Base-by-base conservation (phyloP, 345 rosid genomes). In the Rhodamnia rubescens region DNA sequence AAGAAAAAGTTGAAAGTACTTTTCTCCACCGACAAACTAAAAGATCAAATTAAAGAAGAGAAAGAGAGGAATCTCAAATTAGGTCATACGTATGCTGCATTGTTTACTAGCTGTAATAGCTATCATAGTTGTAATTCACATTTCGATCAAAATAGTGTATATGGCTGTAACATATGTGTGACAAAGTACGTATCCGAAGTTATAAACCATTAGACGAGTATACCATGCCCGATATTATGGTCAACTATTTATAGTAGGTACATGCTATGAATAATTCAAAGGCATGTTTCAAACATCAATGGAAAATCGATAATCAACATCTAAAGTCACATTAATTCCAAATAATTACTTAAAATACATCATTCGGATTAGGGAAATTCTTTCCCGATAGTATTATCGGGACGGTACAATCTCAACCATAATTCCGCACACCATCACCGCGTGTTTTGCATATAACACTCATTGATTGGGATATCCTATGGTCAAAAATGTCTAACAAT, bases 111-210 rank as follows among this genome's bases (percentile, higher is more conserved):
- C 75, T 1, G 1, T 32, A 15, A 29, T 29, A 16, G 42, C 75
- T 15, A 64, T 32, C 12, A 16, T 3, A 32, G 12, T 64, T 64
- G 12, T 32, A 64, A 64, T 64, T 32, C 21, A 3, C 44, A 32
- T 16, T 16, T 29, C 75, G 32, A 64, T 32, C 44, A 16, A 29
- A 16, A 64, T 64, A 24, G 24, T 64, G 18, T 20, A 8, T 20
- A 18, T 32, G 16, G 24, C 47, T 1, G 32, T 18, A 32, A 18
- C 24, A 69, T 64, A 64, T 16, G 2, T 32, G 44, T 8, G 11
- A 16, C 3, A 1, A 29, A 64, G 10, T 32, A 32, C 11, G 5
- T 8, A 1, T 8, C 0, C 0, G 6, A 8, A 32, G 24, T 42
- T 16, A 64, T 8, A 64, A 16, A 12, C 78, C 44, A 36, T 18